A percentile compares a stretch with the other conserved stretches of the same genome.
Evolutionary conservation across 495 filamentous ascomycete genomes (phyloP).

Genomic region (Platismatia glauca): DNA sequence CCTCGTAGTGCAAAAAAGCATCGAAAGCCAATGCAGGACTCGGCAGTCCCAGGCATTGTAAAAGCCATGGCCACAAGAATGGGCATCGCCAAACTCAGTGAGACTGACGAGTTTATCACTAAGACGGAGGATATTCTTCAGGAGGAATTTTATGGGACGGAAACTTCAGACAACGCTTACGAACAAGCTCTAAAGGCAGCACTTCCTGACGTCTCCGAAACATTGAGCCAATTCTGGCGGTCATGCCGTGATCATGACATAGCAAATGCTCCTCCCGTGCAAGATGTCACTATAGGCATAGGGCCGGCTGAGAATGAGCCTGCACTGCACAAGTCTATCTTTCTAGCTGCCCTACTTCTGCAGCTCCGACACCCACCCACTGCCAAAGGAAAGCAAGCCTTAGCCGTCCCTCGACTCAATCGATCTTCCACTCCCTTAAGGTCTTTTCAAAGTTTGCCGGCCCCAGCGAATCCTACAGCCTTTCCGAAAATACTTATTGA

Average conservation of each 20-base stretch:
- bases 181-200: constrained; percentile 46
- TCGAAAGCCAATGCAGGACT: constrained; percentile 28
- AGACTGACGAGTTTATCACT: constrained; percentile 46
- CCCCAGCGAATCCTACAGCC: constrained; percentile 32
- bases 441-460: constrained; percentile 26
- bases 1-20: constrained; percentile 30
- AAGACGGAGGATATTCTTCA: constrained; percentile 43
- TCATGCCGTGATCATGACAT: constrained; percentile 36
- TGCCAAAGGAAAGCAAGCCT: constrained; percentile 27
- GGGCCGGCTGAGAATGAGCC: constrained; percentile 53
- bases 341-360: constrained; percentile 59
- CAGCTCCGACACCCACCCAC: constrained; percentile 61
- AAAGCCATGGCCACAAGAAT: constrained; percentile 42
- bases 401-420: constrained; percentile 19
- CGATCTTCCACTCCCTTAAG: constrained; percentile 11
- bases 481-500: constrained; percentile 66
- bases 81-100: constrained; percentile 36
- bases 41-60: constrained; percentile 40
- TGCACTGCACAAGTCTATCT: constrained; percentile 60
- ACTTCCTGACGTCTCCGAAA: constrained; percentile 45
- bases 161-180: constrained; percentile 51
- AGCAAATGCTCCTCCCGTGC: constrained; percentile 41
- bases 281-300: constrained; percentile 42
- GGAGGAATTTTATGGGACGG: constrained; percentile 26
- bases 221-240: constrained; percentile 52